Base-by-base conservation (phyloP, 2,329 filamentous ascomycete species). In the Stagonosporopsis tanaceti region DNA sequence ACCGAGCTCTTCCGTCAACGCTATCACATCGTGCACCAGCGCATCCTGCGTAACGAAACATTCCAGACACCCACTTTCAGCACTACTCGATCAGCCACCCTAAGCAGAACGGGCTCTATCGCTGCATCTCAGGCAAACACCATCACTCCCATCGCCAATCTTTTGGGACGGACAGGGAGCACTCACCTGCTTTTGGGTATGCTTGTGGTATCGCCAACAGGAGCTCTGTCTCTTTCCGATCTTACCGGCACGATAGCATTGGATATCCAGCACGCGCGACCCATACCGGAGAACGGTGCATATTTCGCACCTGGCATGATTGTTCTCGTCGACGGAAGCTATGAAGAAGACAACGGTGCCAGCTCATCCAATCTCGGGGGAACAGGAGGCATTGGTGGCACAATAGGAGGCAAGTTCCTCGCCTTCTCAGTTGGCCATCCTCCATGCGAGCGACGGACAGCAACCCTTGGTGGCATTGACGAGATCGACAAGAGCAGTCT, bases 291-390 rank as follows among this genome's bases (percentile, higher is more conserved):
- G 59, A 89, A 94, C 70, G 92, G 91, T 24, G 89, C 91, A 4
- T 99, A 93, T 90, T 97, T 97, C 71, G 88, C 89, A 5, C 93
- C 95, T 0, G 96, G 96, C 3, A 98, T 98, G 93, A 91, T 99
- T 45, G 91, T 98, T 3, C 84, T 99, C 0, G 87, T 97, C 0
- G 95, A 99, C 69, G 95, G 95, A 6, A 88, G 94, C n/a, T 99
- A 99, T 71, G 93, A 97, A 73, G 95, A 98, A 74, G 93, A 97
- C 67, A 92, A 93, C 60, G 88, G 89, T 15, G 88, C 87, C 20
- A 87, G 86, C 0, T 74, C 72, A 20, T 75, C 85, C 0, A 76
- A 77, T 1, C 81, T 96, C 4, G 90, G 91, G 47, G 89, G 90
- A 5, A 90, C 87, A 62, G 89, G 87, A 45, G 94, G 94, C 39